Base-by-base conservation (phyloP, 495 filamentous ascomycete species). In the Parathielavia hyrcaniae region DNA sequence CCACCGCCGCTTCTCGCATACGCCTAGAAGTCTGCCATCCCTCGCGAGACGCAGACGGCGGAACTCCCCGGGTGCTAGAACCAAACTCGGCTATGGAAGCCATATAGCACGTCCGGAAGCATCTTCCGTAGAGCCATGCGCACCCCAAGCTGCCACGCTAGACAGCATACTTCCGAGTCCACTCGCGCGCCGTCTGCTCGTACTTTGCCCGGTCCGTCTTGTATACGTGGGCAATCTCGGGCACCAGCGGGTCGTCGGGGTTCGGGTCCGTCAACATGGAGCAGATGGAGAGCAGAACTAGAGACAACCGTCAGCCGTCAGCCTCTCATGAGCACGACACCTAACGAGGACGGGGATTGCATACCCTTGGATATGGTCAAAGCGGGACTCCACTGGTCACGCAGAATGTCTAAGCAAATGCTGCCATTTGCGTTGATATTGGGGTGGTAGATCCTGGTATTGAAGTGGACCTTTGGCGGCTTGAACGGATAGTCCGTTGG, bases 341-440 rank as follows among this genome's bases (percentile, higher is more conserved):
- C 26, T 2, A 5, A 1, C 11, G 4, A 1, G 17, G 14, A 6
- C 4, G 13, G 16, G 43, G 19, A 13, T 43, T 20, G 68, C 79
- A 51, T 74, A 96, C 93, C 93, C 81, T 98, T 98, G 39, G 92
- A 97, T 67, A 98, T 97, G 59, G 93, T 98, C 72, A 98, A 81
- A 41, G 93, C 93, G 34, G 93, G 93, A 74, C 91, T 97, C 93
- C 93, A 98, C 79, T 98, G 93, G 73, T 98, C 93, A 77, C 93
- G 83, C 69, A 98, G 77, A 67, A 98, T 98, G 70, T 98, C 93
- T 67, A 98, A 78, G 75, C 93, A 98, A 77, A 98, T 98, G 74
- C 90, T 96, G 71, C 93, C 93, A 72, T 98, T 98, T 62, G 90
- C 95, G 81, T 98, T 98, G 90, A 98, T 98, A 77, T 98, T 98